Evolutionary conservation across 2,329 filamentous ascomycete species (phyloP), one percentile per base, ranked within the genome.

Genomic region (Ascochyta rabiei): DNA sequence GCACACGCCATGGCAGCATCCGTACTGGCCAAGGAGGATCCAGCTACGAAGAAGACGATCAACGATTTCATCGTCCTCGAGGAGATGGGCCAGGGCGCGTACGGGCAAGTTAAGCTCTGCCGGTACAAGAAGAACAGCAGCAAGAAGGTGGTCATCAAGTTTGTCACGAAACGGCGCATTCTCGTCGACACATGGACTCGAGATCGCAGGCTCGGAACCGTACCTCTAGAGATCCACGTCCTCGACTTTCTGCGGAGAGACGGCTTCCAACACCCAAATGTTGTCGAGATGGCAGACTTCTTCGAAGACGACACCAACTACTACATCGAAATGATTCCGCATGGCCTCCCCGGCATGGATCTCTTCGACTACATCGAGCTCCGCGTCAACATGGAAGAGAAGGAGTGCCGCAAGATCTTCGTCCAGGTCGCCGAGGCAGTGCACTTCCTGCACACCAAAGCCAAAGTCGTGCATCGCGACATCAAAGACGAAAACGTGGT

Each of bases 401-500:
- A 84, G 7, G 95, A 99, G 74, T 96, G 92, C 72, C 86, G 91
- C 48, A 96, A 90, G 77, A 99, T 99, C 57, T 99, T 99, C 74
- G 85, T 90, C 23, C 95, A 99, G 75, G 93, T 98, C 10, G 92
- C 91, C 9, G 85, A 88, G 68, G 95, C 95, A 6, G 83, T 99
- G 41, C 89, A 96, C 63, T 95, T 98, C 77, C 79, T 99, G 37
- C 95, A 99, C 71, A 92, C 86, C 48, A 93, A 90, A 73, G 93
- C 93, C 1, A 82, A 89, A 45, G 93, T 99, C 8, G 95, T 99
- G 10, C 95, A 99, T 76, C 89, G 95, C 31, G 95, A 99, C 70
- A 98, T 99, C 82, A 99, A 99, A 75, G 95, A 99, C 68, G 95
- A 99, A 77, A 99, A 99, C 66, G 91, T 99, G 26, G 90, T 99